Base-by-base conservation (phyloP, 106 monocot genomes). In the Dendrobium chrysotoxum region DNA sequence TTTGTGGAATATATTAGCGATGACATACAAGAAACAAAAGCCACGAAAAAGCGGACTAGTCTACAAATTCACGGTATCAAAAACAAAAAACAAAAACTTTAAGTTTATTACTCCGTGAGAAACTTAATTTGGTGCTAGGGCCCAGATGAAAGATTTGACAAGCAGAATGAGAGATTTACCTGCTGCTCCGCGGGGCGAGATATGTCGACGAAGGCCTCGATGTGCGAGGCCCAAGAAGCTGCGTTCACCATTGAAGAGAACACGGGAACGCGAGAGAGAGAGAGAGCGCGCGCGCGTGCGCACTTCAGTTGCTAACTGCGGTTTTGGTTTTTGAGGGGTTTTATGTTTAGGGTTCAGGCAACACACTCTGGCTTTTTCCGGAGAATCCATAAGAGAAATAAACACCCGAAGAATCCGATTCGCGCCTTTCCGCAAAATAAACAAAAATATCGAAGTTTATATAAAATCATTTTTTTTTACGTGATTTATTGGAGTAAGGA, bases 181-280 rank as follows among this genome's bases (percentile, higher is more conserved):
- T 89, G 86, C 68, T 88, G 71, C 40, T 76, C 80, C 21, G 80
- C 8, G 23, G 89, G 61, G 58, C 74, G 81, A 65, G 89, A 75
- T n/a, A 68, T 7, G 75, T 88, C 88, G 53, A 93, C 86, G 85
- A 88, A 96, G 47, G 91, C 82, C 81, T 96, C 96, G 70, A 96
- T 79, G 78, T 93, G 91, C 46, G 79, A 74, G 39, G 88, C 82
- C 91, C 86, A 93, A 31, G 87, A 79, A 72, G 40, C 50, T 16
- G 82, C 40, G 20, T 46, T 84, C 86, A 82, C 87, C 96, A 91
- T 96, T 78, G 79, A 82, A 79, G 78, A 45, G 76, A 28, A 20
- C 6, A 5, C 12, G 15, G 50, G 50, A 53, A 53, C 50, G 0
- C 2, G 50, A 53, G 15, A 53, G 50, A 53, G 50, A 53, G 50